phyloP scores from a whole-genome alignment of 148 eudicot genomes.

The Amaranthus cruentus region DNA sequence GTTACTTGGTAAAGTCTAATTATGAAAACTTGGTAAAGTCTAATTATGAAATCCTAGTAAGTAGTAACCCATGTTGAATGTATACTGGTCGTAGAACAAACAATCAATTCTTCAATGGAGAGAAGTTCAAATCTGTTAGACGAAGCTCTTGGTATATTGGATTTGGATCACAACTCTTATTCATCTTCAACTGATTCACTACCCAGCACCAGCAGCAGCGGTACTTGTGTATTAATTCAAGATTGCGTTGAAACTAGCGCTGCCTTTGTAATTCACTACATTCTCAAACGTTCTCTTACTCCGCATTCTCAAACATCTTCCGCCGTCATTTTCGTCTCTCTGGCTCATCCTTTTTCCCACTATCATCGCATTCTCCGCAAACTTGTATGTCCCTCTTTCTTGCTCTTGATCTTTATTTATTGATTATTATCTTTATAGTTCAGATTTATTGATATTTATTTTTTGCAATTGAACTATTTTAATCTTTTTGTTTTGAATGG shows the following conservation, averaged over 20 bases:
- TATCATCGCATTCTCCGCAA: conserved; percentile 86
- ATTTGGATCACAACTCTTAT: conserved; percentile 17
- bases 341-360: conserved; percentile 86
- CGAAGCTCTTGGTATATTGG: conserved; percentile 43
- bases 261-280: conserved; percentile 72
- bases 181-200: conserved; percentile 10
- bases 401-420: too few relatives aligned
- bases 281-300: conserved; percentile 58
- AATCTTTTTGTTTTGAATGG: too few relatives aligned
- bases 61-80: too few relatives aligned
- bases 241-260: conserved; percentile 86
- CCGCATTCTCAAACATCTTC: conserved; percentile 29
- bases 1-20: too few relatives aligned
- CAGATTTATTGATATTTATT: not conserved
- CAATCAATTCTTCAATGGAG: too few relatives aligned
- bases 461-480: not conserved
- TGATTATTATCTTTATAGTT: too few relatives aligned
- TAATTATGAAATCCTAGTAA: too few relatives aligned
- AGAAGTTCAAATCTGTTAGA: conserved; percentile 39
- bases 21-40: too few relatives aligned
- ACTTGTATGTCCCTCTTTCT: conserved; percentile 39
- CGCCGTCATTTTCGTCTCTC: conserved; percentile 58
- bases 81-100: too few relatives aligned
- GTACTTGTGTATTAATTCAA: conserved; percentile 43
- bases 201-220: conserved; percentile 15